Base-by-base conservation (phyloP, 2,329 filamentous ascomycete genomes). In the Westerdykella aurantiaca region DNA sequence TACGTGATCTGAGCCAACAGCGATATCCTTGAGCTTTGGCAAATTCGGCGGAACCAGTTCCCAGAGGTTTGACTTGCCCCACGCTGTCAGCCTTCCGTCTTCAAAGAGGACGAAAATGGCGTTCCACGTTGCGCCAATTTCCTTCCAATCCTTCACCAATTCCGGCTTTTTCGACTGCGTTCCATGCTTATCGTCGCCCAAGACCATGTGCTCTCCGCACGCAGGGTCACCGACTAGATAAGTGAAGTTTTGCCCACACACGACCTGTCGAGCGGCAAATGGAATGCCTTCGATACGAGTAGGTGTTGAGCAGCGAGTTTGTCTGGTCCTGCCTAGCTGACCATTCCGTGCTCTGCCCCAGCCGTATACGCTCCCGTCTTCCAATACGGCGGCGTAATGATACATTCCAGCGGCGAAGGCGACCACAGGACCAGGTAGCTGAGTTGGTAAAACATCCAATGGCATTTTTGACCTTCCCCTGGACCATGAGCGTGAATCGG, bases 301-400 rank as follows among this genome's bases (percentile, higher is more conserved):
- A 44, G 44, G 4, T 52, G 53, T 7, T 56, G 58, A 18, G 38
- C 22, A 7, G 39, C 41, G 34, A 56, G 31, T 69, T 71, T 22
- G 70, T 69, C 69, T 72, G 17, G 68, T 64, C 0, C 77, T 67
- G 1, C 89, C 90, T 1, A 95, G 70, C 63, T 98, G 91, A 0
- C 87, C 87, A 61, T 95, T 93, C 18, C 88, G 79, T 12, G 86
- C 84, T 56, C 82, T 87, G 0, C 93, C 93, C 91, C 91, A 97
- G 2, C 88, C 90, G 62, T 86, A 95, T 1, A 83, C 82, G 13
- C 85, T 76, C 0, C 90, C 91, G 60, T 85, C 84, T 35, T 77
- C 78, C 3, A 95, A 68, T 0, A 96, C 78, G 1, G 73, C 80
- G 13, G 94, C 78, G 0, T 82, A 81, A 61, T 98, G 93, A 17